phyloP scores from a whole-genome alignment of 2,329 filamentous ascomycete genomes.

The Claviceps sp. region DNA sequence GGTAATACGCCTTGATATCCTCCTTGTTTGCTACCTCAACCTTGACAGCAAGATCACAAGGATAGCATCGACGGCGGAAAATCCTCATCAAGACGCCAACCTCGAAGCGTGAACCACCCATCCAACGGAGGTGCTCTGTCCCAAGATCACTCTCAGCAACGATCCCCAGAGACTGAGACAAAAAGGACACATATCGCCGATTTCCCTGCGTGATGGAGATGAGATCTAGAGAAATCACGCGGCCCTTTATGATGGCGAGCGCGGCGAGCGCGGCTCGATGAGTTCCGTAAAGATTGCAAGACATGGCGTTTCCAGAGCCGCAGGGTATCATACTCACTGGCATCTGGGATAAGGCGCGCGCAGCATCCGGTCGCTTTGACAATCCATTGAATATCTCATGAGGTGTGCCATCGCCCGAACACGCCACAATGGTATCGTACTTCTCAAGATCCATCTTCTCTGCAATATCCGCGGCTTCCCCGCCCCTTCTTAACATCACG shows the following conservation, averaged over 20 bases:
- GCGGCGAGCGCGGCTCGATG: conserved; percentile 62
- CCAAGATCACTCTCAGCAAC: conserved; percentile 82
- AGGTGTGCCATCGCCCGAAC: conserved; percentile 82
- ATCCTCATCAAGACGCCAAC: conserved; percentile 71
- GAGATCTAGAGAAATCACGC: conserved; percentile 73
- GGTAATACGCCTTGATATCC: conserved; percentile 61
- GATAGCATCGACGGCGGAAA: conserved; percentile 65
- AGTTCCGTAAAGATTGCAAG: conserved; percentile 77
- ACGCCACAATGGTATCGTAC: conserved; percentile 77
- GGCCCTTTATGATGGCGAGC: conserved; percentile 73
- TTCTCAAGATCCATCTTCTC: conserved; percentile 61
- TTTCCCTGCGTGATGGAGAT: conserved; percentile 76
- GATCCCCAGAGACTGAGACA: conserved; percentile 81
- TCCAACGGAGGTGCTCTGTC: conserved; percentile 86
- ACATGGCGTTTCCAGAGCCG: conserved; percentile 89
- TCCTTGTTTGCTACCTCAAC: conserved; percentile 66
- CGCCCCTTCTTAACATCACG: conserved; percentile 54
- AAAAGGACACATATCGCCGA: conserved; percentile 65
- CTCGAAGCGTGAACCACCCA: conserved; percentile 76
- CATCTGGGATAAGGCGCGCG: conserved; percentile 58
- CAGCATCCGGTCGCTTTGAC: conserved; percentile 61
- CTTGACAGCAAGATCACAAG: conserved; percentile 78
- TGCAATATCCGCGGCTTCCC: conserved; percentile 68
- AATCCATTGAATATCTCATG: conserved; percentile 94
- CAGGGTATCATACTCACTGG: conserved; percentile 82